A percentile compares a stretch with the other conserved stretches of the same genome.
Conservation (phyloP, 495 filamentous ascomycete species). For the Penicillium canariense region DNA sequence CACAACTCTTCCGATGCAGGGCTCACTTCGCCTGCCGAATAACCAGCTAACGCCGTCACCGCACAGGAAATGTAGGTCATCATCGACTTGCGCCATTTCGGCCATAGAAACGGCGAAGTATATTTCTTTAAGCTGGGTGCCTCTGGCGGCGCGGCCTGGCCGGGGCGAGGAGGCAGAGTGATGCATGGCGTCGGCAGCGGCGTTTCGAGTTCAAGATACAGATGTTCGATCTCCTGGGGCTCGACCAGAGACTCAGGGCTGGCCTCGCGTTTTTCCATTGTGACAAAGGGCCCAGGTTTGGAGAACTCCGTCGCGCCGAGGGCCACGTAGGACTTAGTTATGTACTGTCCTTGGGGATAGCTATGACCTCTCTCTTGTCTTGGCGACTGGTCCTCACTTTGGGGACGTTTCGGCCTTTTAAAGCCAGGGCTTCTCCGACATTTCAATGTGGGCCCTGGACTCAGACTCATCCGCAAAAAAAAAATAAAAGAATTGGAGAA, state of each 20-base stretch:
- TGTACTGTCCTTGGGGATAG: not conserved
- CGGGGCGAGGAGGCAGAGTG: slow-evolving; percentile 27
- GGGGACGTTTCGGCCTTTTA: slow-evolving; percentile 4
- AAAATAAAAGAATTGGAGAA: slow-evolving; percentile 19
- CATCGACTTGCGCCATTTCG: slow-evolving; percentile 61
- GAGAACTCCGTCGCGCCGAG: not conserved
- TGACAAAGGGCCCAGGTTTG: slow-evolving; percentile 8
- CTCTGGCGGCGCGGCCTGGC: slow-evolving; percentile 45
- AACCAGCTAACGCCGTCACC: slow-evolving; percentile 76
- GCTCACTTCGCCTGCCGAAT: slow-evolving; percentile 78
- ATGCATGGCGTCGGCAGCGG: slow-evolving; percentile 57
- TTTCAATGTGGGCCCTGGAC: slow-evolving; percentile 5
- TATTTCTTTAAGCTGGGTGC: slow-evolving; percentile 66
- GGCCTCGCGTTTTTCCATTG: slow-evolving; percentile 18
- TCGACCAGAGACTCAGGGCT: slow-evolving; percentile 20
- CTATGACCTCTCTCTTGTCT: not conserved
- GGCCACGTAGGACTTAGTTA: not conserved
- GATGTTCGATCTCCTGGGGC: slow-evolving; percentile 53
- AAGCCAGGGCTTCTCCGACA: not conserved
- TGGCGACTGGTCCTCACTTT: not conserved
- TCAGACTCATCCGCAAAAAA: too few species aligned
- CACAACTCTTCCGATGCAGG: slow-evolving; percentile 62
- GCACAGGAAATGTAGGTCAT: slow-evolving; percentile 73
- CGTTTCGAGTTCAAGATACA: slow-evolving; percentile 74
- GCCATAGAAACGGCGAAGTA: slow-evolving; percentile 73